Evolutionary conservation across 106 monocot species (phyloP).

Genomic region (Ottelia alismoides): DNA sequence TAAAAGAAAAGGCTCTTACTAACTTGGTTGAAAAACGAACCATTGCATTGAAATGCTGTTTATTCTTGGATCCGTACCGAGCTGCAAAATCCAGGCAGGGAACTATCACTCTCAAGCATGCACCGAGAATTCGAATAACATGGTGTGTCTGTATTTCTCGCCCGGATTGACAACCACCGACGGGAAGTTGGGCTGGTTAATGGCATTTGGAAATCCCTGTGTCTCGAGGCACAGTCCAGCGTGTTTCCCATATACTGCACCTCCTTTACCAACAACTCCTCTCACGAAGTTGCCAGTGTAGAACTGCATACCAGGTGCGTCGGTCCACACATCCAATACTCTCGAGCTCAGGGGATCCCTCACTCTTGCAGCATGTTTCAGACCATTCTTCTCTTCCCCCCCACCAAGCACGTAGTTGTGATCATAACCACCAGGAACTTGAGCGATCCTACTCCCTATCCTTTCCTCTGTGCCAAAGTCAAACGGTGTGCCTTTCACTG

Average conservation of each 20-base stretch:
- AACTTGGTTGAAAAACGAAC: no score
- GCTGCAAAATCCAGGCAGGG: no score
- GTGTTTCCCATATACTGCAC: slow-evolving; percentile 37
- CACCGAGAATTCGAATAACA: slow-evolving; percentile 40
- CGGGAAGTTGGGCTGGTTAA: slow-evolving; percentile 47
- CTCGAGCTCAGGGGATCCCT: slow-evolving; percentile 28
- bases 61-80: no score
- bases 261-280: slow-evolving; percentile 36
- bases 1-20: no score
- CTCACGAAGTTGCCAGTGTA: slow-evolving; percentile 43
- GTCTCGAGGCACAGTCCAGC: slow-evolving; percentile 51
- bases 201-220: slow-evolving; percentile 55
- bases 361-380: slow-evolving; percentile 33
- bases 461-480: slow-evolving; percentile 29
- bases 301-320: slow-evolving; percentile 52
- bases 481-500: slow-evolving; percentile 35
- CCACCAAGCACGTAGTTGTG: slow-evolving; percentile 42
- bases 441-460: slow-evolving; percentile 31
- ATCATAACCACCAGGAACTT: slow-evolving; percentile 34
- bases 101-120: no score
- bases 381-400: slow-evolving; percentile 21
- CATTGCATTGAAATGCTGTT: no score
- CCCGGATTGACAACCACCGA: slow-evolving; percentile 34
- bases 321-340: slow-evolving; percentile 33
- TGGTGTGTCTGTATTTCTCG: slow-evolving; percentile 40